Evolutionary conservation across 2,329 filamentous ascomycete species (phyloP).

Genomic region (Cadophora gregata): DNA sequence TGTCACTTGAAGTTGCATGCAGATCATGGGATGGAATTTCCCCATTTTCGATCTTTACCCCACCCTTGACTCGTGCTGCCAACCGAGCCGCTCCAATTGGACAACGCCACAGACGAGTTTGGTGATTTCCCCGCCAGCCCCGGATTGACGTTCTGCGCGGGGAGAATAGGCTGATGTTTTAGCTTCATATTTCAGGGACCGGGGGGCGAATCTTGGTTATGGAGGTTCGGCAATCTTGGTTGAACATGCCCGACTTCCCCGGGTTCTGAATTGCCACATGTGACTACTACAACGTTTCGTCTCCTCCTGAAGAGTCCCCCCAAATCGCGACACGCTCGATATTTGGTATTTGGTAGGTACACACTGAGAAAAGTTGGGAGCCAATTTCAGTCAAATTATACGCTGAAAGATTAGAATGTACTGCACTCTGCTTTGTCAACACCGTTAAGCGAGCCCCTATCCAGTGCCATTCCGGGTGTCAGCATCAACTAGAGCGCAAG

Average conservation of each 20-base stretch:
- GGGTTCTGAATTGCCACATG: too few species aligned
- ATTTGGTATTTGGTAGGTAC: too few species aligned
- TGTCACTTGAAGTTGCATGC: background rate
- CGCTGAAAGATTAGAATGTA: too few species aligned
- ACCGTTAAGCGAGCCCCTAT: too few species aligned
- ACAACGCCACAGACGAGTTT: background rate
- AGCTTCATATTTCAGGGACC: background rate
- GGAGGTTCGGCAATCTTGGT: background rate
- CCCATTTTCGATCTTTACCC: background rate
- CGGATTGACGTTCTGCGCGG: background rate
- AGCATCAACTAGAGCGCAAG: too few species aligned
- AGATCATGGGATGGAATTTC: background rate
- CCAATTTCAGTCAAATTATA: too few species aligned
- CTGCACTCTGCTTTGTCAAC: too few species aligned
- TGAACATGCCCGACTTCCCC: background rate
- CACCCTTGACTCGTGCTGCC: background rate
- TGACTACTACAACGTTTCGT: too few species aligned
- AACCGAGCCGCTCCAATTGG: background rate
- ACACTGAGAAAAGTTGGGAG: too few species aligned
- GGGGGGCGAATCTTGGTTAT: background rate
- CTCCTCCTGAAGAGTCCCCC: too few species aligned
- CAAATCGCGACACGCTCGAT: too few species aligned
- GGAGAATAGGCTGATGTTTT: background rate
- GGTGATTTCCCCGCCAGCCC: background rate
- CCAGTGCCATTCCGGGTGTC: too few species aligned